Percentiles rank a stretch among this genome's conserved stretches.
phyloP scores from a whole-genome alignment of 495 filamentous ascomycete genomes.

The Hypoxylon perforatum region DNA sequence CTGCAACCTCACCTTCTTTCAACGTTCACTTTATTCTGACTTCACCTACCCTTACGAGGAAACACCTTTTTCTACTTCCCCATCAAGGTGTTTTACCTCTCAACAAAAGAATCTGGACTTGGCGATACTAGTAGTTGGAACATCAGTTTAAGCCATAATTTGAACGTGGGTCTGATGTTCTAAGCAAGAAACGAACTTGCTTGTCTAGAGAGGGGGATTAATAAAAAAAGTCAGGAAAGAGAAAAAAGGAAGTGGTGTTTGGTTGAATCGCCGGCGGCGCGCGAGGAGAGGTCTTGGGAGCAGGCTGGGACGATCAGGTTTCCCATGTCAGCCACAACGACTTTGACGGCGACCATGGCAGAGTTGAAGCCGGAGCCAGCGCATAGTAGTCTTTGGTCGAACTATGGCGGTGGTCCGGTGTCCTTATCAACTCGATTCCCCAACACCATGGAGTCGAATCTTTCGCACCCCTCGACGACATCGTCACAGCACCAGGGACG shows the following conservation, averaged over 20 bases:
- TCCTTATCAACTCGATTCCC: constrained; percentile 59
- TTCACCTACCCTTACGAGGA: constrained; percentile 49
- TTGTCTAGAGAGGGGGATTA: constrained; percentile 29
- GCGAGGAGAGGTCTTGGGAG: constrained; percentile 36
- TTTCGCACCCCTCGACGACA: constrained; percentile 49
- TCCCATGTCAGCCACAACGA: constrained; percentile 65
- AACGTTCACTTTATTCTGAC: constrained; percentile 53
- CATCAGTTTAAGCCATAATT: constrained; percentile 31
- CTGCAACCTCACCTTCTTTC: constrained; percentile 56
- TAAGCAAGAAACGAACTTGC: constrained; percentile 26
- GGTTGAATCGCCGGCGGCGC: constrained; percentile 40
- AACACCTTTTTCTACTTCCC: constrained; percentile 19
- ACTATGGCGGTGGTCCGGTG: constrained; percentile 61
- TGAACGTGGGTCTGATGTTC: constrained; percentile 36
- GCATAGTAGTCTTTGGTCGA: constrained; percentile 62
- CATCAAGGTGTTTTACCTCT: constrained; percentile 35
- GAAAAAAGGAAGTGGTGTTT: constrained; percentile 5
- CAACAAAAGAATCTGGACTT: constrained; percentile 33
- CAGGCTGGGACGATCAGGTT: constrained; percentile 51
- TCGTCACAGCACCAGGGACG: constrained; percentile 57
- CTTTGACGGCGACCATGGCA: constrained; percentile 65
- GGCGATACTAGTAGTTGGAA: constrained; percentile 29
- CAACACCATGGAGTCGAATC: constrained; percentile 55
- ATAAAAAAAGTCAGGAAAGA: constrained; percentile 5
- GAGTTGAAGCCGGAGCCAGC: constrained; percentile 64